phyloP scores from a whole-genome alignment of 2,329 filamentous ascomycete genomes.

The Calycina marina region DNA sequence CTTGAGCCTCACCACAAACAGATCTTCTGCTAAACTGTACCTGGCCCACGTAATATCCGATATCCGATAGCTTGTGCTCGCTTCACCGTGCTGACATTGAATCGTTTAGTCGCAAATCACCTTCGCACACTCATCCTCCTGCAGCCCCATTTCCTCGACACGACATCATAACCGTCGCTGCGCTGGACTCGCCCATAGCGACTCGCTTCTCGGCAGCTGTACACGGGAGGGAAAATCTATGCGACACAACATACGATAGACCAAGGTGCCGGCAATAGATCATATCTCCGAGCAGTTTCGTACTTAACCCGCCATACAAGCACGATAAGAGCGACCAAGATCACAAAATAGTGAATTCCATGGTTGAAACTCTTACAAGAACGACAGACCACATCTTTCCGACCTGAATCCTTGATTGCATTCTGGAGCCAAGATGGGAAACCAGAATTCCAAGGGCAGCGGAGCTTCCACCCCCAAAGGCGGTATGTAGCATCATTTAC shows the following conservation, averaged over 20 bases:
- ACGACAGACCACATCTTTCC: not conserved
- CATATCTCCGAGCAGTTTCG: not conserved
- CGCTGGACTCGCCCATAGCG: not conserved
- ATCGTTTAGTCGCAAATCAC: not conserved
- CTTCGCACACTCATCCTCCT: too few relatives aligned
- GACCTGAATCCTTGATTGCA: not conserved
- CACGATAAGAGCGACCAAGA: not conserved
- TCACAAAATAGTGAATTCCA: not conserved
- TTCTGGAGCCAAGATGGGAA: constrained; percentile 43
- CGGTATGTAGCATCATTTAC: constrained; percentile 3
- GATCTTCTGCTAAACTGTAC: too few relatives aligned
- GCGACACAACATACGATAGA: not conserved
- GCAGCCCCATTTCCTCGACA: too few relatives aligned
- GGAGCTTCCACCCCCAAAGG: constrained; percentile 17
- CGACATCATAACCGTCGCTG: not conserved
- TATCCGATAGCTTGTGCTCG: not conserved
- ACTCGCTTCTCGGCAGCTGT: not conserved
- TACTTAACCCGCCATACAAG: not conserved
- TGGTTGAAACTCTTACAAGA: not conserved
- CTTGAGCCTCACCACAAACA: too few relatives aligned
- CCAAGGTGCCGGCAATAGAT: not conserved
- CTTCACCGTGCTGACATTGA: not conserved
- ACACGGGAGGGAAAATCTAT: not conserved
- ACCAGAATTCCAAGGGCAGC: constrained; percentile 44
- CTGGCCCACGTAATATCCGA: too few relatives aligned